Base-by-base conservation (phyloP, 2,329 filamentous ascomycete genomes). In the Cryphonectria nitschkei region DNA sequence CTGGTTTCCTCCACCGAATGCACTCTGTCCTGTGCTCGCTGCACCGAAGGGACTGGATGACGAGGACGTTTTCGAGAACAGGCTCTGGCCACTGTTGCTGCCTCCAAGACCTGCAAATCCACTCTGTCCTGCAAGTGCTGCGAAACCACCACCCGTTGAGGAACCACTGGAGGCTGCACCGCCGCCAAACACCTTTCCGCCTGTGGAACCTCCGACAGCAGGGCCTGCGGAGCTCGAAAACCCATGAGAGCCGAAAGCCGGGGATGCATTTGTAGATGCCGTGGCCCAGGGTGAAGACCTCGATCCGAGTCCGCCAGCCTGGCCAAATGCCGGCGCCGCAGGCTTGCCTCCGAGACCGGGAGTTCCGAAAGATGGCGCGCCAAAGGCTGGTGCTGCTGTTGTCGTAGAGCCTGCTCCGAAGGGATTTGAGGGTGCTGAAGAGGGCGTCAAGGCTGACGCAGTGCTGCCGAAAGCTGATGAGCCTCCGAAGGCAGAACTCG, bases 181-280 rank as follows among this genome's bases (percentile, higher is more conserved):
- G 68, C 78, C 78, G 4, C 80, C 81, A 73, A 86, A 86, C 1
- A 82, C 77, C 64, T 80, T 81, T 13, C 77, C 75, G 43, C 63
- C 69, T 8, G 69, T n/a, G 46, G 76, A 71, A 19, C 76, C 78
- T 64, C 79, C 81, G 3, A 79, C 80, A 6, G 81, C 78, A 67
- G 82, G 80, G 67, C 74, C 73, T 54, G 76, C 74, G 6, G 76
- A 64, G 67, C 79, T 81, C 8, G 84, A 76, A 69, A 88, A 87
- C 19, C 84, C 82, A 9, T 85, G 78, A 76, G 89, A 87, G 1
- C 88, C 88, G 78, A 90, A 90, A 1, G 85, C 80, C 26, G 86
- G 81, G 26, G 77, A 75, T 43, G 79, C 74, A 56, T 80, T 75
- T 6, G 81, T 73, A 3, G 81, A 78, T 29, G 75, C 80, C 29